A percentile compares a stretch with the other conserved stretches of the same genome.
phyloP scores from a whole-genome alignment of 495 filamentous ascomycete species.

The Mytilinidion resinicola region DNA sequence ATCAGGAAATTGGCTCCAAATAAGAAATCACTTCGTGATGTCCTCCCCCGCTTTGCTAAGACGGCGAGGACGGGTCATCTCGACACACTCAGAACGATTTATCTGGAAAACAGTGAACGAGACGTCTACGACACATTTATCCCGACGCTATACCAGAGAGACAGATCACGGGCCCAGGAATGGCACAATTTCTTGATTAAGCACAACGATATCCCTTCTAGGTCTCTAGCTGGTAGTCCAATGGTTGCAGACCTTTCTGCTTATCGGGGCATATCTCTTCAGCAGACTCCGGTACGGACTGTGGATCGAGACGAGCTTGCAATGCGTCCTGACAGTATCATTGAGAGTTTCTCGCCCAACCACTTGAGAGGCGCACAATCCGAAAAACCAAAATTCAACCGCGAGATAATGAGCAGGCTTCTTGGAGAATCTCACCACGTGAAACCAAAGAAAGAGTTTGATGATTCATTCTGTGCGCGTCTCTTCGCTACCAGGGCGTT shows the following conservation, averaged over 20 bases:
- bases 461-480: slow-evolving; percentile 61
- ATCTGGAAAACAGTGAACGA: slow-evolving; percentile 37
- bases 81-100: slow-evolving; percentile 47
- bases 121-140: slow-evolving; percentile 58
- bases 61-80: slow-evolving; percentile 35
- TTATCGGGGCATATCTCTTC: neutral
- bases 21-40: slow-evolving; percentile 23
- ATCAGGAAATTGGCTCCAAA: slow-evolving; percentile 13
- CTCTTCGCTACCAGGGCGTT: slow-evolving; percentile 66
- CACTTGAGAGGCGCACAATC: too few species aligned
- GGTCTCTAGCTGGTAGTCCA: slow-evolving; percentile 10
- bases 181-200: slow-evolving; percentile 55
- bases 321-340: too few species aligned
- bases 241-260: slow-evolving; percentile 1
- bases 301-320: neutral
- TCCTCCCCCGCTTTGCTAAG: slow-evolving; percentile 29
- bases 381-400: slow-evolving; percentile 19
- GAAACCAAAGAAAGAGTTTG: slow-evolving; percentile 42
- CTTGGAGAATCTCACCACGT: slow-evolving; percentile 43
- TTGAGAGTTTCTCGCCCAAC: neutral
- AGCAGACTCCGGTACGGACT: neutral
- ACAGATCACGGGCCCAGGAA: slow-evolving; percentile 44
- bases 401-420: slow-evolving; percentile 40
- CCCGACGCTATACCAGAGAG: slow-evolving; percentile 45
- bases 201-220: slow-evolving; percentile 46